These are phyloP conservation scores for Colletotrichum ledebouriae DNA, from an alignment of 2,329 filamentous ascomycete species.

Conservation along the genomic window DNA sequence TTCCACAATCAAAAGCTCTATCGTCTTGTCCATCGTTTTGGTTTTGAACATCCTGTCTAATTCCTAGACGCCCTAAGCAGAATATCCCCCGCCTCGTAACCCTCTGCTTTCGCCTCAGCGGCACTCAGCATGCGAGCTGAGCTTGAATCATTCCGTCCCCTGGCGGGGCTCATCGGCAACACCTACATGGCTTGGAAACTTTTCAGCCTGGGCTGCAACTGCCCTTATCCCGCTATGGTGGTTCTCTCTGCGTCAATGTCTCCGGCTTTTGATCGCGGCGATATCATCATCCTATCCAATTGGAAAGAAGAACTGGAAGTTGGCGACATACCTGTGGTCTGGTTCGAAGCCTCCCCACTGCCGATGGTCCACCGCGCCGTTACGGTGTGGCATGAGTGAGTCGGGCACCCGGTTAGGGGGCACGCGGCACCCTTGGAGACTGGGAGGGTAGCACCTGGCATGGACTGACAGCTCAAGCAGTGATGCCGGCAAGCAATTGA, in stretches of 20 bases:
- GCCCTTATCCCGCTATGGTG: conserved; percentile 6
- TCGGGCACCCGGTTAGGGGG: background rate
- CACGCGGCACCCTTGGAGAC: no score
- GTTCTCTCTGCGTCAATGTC: conserved; percentile 20
- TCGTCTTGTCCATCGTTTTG: no score
- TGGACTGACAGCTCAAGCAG: background rate
- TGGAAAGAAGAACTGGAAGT: conserved; percentile 5
- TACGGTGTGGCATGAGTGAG: background rate
- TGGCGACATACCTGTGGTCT: conserved; percentile 10
- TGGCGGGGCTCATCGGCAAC: no score
- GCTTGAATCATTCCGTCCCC: no score
- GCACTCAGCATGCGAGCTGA: no score
- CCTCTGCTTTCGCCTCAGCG: no score
- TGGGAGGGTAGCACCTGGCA: no score
- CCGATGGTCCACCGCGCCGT: conserved; percentile 14
- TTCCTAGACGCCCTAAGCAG: no score
- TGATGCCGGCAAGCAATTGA: background rate
- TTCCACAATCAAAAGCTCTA: no score
- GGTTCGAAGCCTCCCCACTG: background rate
- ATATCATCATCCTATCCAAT: conserved; percentile 5
- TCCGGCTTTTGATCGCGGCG: conserved; percentile 1
- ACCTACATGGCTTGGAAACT: conserved; percentile 12
- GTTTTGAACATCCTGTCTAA: no score
- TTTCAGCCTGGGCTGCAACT: background rate
- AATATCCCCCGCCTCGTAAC: no score